Evolutionary conservation across 2,329 filamentous ascomycete species (phyloP), one percentile per base, ranked within the genome.

Genomic region (Xylariaceae sp.): DNA sequence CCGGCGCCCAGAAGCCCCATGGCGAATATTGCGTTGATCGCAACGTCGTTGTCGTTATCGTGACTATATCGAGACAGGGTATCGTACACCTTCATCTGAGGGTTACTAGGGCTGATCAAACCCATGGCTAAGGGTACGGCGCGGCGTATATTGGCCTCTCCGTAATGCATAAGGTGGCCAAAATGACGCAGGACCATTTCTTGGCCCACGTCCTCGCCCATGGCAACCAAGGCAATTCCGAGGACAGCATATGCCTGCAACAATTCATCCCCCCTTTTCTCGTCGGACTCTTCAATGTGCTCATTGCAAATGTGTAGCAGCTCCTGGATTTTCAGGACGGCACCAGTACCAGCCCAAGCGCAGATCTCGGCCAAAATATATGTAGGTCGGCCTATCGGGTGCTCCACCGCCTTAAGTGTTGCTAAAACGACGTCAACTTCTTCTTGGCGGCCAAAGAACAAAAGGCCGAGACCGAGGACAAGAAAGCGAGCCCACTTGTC

Each of bases 31-130:
- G 94, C 91, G 69, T 97, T 99, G 72, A 99, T 88, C 37, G 94
- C 94, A 44, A 99, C 94, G 67, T 99, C 94, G 58, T 92, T 95
- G 74, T 99, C 94, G 63, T 94, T 99, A 76, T 99, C 94, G 80
- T 99, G 94, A 60, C 88, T 95, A 80, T 99, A 99, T 68, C 94
- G 82, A 48, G 94, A 99, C 10, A 99, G 79, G 0, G 94, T 99
- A 71, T 99, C 94, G 76, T 99, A 99, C 45, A 99, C 89, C 80
- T 97, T 99, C 92, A 99, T 99, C 71, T 99, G 95, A 10, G 94
- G 94, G 76, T 99, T 99, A 75, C 91, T 96, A 12, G 95, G 90
- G 74, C 89, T 96, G 68, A 99, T 87, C 51, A 99, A 81, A 66
- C 92, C 95, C 90, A 99, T 95, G 22, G 94, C 94, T 51, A 99